Base-by-base conservation (phyloP, 2,329 filamentous ascomycete species). In the Sporothrix variecibatus region DNA sequence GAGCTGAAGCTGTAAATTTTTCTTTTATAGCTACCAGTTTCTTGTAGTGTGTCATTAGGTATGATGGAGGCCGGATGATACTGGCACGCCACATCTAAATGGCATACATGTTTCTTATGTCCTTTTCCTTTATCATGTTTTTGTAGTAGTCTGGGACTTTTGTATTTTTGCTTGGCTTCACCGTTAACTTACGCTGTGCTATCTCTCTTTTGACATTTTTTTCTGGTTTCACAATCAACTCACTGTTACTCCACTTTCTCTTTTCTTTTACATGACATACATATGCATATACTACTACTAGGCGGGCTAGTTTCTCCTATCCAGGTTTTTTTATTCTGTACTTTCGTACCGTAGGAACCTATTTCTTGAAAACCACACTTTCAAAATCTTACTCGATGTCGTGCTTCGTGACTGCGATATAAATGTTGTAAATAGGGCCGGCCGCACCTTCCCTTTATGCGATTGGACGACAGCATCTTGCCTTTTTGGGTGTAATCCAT, bases 1-100 rank as follows among this genome's bases (percentile, higher is more conserved):
- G 87, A 90, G 80, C 77, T 89, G 65, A 76, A 77, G 64, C 79
- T 77, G 70, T 85, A 82, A 82, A 67, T n/a, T 65, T 67, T 34
- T 68, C 34, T 65, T 77, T 71, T 75, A 26, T 26, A 23, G 8
- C 28, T 31, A n/a, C 43, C 26, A 23, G 38, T 28, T 43, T 46
- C 62, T 23, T 34, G 28, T 58, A 62, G 49, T 49, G 26, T 72
- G 34, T 34, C 34, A 8, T 17, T 12, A 9, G 34, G 23, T 12
- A 26, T 43, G 53, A 26, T 71, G 51, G 49, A 9, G 15, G 26
- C 65, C 28, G 26, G 65, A 26, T 68, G 43, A 34, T 15, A 34
- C n/a, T 64, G 17, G 11, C 53, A n/a, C 8, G 49, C 69, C 34
- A 34, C 11, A n/a, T 26, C n/a, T 28, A 38, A 53, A 34, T 72